Evolutionary conservation across 2,329 filamentous ascomycete species (phyloP).

Genomic region (Volutella citrinella): DNA sequence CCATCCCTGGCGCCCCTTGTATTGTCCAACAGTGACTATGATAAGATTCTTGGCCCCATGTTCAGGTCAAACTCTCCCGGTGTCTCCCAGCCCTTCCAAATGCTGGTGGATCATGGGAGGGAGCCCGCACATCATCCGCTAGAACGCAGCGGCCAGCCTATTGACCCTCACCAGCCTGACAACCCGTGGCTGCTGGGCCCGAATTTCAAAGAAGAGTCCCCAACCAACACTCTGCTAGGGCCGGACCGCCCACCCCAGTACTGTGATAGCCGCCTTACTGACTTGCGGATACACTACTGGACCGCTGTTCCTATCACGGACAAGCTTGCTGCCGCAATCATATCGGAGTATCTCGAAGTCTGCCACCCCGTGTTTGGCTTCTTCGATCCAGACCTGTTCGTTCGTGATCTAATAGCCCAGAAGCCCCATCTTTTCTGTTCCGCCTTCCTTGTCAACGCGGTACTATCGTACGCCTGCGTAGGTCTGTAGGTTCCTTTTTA

Average conservation of each 20-base stretch:
- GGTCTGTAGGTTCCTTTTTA: neutral
- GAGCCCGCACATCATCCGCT: too few species aligned
- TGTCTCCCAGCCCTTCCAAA: too few species aligned
- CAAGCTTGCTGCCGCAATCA: slow-evolving; percentile 26
- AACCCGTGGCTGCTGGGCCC: too few species aligned
- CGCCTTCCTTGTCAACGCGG: slow-evolving; percentile 28
- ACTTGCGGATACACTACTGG: slow-evolving; percentile 29
- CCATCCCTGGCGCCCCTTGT: too few species aligned
- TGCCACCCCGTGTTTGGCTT: slow-evolving; percentile 34
- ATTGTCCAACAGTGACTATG: too few species aligned
- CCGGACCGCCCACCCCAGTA: neutral
- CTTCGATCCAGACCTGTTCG: slow-evolving; percentile 32
- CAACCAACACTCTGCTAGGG: too few species aligned
- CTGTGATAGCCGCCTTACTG: slow-evolving; percentile 16
- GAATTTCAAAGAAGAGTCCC: too few species aligned
- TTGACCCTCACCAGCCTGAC: too few species aligned
- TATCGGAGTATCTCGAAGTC: slow-evolving; percentile 31
- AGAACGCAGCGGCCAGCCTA: too few species aligned
- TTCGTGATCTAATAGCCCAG: slow-evolving; percentile 27
- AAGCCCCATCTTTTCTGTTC: slow-evolving; percentile 28
- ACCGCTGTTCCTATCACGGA: slow-evolving; percentile 27
- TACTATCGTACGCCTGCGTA: slow-evolving; percentile 33
- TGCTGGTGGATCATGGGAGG: too few species aligned
- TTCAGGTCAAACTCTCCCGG: too few species aligned
- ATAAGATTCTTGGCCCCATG: too few species aligned